Conservation (phyloP, 2,329 filamentous ascomycete genomes). For the Diplodia scrobiculata region DNA sequence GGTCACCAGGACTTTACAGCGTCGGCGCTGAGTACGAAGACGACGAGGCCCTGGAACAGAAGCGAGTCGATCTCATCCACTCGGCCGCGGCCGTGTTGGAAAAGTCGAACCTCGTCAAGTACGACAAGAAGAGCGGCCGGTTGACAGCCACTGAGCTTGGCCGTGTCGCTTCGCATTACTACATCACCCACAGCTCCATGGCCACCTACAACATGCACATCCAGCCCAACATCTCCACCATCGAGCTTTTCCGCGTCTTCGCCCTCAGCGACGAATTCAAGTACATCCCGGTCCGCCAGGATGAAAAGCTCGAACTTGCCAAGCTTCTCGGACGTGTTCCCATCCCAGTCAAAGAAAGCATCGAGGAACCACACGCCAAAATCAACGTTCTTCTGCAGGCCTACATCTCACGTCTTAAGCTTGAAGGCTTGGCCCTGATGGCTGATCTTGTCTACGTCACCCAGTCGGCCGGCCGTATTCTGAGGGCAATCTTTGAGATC, state of each 20-base stretch:
- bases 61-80: constrained; percentile 94
- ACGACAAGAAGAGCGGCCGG: constrained; percentile 89
- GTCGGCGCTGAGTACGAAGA: constrained; percentile 95
- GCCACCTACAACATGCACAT: constrained; percentile 94
- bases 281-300: constrained; percentile 95
- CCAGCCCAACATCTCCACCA: constrained; percentile 86
- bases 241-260: constrained; percentile 96
- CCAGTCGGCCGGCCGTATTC: constrained; percentile 92
- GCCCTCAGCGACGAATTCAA: constrained; percentile 97
- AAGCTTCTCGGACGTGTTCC: constrained; percentile 88
- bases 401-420: constrained; percentile 90
- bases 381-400: constrained; percentile 97
- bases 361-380: constrained; percentile 95
- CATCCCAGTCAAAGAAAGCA: constrained; percentile 94
- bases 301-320: constrained; percentile 94
- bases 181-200: constrained; percentile 96
- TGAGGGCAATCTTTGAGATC: constrained; percentile 95
- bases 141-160: constrained; percentile 91
- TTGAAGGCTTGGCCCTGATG: constrained; percentile 94
- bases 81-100: constrained; percentile 86
- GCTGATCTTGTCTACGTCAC: constrained; percentile 98
- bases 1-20: constrained; percentile 91
- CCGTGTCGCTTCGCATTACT: constrained; percentile 95
- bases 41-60: constrained; percentile 88
- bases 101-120: constrained; percentile 86